Conservation (phyloP, 2,329 filamentous ascomycete species). For the Truncatella angustata region DNA sequence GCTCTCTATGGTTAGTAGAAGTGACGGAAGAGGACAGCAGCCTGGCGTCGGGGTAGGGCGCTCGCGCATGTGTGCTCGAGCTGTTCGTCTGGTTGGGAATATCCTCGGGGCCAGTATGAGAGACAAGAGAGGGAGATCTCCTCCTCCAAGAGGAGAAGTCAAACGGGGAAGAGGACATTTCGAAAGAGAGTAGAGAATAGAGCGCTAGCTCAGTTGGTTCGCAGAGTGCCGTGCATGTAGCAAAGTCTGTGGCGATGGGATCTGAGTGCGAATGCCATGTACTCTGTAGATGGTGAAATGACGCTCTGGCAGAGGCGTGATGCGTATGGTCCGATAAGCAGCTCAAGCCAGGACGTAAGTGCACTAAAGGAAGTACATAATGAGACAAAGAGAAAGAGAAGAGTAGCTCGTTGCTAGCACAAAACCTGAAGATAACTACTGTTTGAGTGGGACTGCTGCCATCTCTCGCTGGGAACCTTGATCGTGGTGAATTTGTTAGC, state of each 20-base stretch:
- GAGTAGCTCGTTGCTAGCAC: constrained; percentile 4
- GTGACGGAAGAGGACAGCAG: constrained; percentile 33
- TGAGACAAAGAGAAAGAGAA: neutral
- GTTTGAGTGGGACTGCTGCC: neutral
- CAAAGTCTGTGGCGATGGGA: neutral
- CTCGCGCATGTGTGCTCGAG: constrained; percentile 18
- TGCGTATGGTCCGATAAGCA: neutral
- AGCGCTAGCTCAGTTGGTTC: constrained; percentile 4
- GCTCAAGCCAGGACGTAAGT: neutral
- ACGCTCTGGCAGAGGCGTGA: neutral
- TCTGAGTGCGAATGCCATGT: neutral
- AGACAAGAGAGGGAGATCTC: constrained; percentile 33
- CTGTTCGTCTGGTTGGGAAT: constrained; percentile 24
- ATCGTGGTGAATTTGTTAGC: constrained; percentile 3
- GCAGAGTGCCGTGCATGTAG: constrained; percentile 1
- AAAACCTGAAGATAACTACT: constrained; percentile 3
- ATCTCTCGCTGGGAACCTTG: constrained; percentile 1
- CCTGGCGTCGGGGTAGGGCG: constrained; percentile 19
- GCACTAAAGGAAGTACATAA: neutral
- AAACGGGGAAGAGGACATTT: constrained; percentile 46
- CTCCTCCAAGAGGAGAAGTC: constrained; percentile 50
- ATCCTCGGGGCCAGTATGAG: constrained; percentile 29
- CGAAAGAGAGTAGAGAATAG: neutral
- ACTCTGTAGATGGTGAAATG: neutral
- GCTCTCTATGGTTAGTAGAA: constrained; percentile 54